Percentiles rank a stretch among this genome's conserved stretches.
Conservation (phyloP, 305 asterid genomes). For the Petunia hybrid region DNA sequence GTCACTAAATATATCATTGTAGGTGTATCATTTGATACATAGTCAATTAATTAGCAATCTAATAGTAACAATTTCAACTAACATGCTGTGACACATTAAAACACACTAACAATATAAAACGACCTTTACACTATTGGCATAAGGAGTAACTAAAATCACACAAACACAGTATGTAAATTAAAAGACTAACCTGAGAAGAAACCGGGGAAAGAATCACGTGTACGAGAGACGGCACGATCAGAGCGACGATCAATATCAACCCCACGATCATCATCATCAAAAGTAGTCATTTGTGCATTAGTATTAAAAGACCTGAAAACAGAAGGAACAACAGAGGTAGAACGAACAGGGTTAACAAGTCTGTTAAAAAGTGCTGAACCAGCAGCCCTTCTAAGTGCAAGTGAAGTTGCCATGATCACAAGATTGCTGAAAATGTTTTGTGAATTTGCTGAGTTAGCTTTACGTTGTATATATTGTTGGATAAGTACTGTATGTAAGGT, state of each 20-base stretch:
- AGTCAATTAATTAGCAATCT: not conserved
- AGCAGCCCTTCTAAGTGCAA: constrained; percentile 42
- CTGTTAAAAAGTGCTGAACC: constrained; percentile 42
- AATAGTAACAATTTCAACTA: no score
- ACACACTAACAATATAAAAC: no score
- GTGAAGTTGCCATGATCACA: constrained; percentile 44
- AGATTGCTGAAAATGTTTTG: not conserved
- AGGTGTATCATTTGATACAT: not conserved
- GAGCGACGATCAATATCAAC: constrained; percentile 39
- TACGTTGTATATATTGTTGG: not conserved
- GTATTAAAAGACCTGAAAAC: constrained; percentile 43
- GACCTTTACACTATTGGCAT: no score
- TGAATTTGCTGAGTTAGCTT: not conserved
- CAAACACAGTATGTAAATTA: not conserved
- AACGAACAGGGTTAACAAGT: constrained; percentile 33
- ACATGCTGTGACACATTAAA: no score
- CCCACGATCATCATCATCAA: constrained; percentile 35
- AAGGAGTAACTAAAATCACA: not conserved
- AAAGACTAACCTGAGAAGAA: constrained; percentile 41
- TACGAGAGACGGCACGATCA: constrained; percentile 41
- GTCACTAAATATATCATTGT: not conserved
- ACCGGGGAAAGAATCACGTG: constrained; percentile 40
- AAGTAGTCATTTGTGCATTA: constrained; percentile 42
- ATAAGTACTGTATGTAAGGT: not conserved
- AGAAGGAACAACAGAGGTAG: constrained; percentile 40